Conservation (phyloP, 78 protist genomes). For the Dictyostelium firmibasis region DNA sequence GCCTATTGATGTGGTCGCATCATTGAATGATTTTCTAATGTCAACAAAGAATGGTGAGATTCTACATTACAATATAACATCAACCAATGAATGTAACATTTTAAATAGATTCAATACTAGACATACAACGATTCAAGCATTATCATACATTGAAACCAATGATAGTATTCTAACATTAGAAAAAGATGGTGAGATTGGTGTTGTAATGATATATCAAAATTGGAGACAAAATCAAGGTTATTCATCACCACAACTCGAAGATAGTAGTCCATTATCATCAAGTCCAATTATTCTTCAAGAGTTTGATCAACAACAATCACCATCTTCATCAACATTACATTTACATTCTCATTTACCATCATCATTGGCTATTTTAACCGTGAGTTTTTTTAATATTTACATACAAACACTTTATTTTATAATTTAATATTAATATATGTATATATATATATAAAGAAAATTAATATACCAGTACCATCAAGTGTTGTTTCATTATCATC, state of each 20-base stretch:
- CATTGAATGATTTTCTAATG: slow-evolving; percentile 55
- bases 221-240: slow-evolving; percentile 73
- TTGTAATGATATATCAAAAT: slow-evolving; percentile 65
- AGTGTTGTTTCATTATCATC: slow-evolving; percentile 18
- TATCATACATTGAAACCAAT: slow-evolving; percentile 30
- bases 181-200: slow-evolving; percentile 40
- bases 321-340: neutral
- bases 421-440: neutral
- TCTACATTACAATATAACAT: slow-evolving; percentile 34
- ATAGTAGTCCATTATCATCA: slow-evolving; percentile 3
- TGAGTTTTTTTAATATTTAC: neutral
- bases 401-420: neutral
- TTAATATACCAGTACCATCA: slow-evolving; percentile 57
- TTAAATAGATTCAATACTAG: slow-evolving; percentile 35
- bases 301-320: neutral
- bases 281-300: neutral
- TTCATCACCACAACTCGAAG: neutral
- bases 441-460: neutral
- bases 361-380: neutral
- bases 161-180: slow-evolving; percentile 65
- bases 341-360: neutral
- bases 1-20: slow-evolving; percentile 48
- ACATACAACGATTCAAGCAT: neutral
- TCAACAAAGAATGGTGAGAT: slow-evolving; percentile 61
- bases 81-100: neutral